Percentiles rank a stretch among this genome's conserved stretches.
These are phyloP conservation scores for Suhomyces panamericanus DNA, from an alignment of 1,139 yeast genomes.

Conservation along the genomic window DNA sequence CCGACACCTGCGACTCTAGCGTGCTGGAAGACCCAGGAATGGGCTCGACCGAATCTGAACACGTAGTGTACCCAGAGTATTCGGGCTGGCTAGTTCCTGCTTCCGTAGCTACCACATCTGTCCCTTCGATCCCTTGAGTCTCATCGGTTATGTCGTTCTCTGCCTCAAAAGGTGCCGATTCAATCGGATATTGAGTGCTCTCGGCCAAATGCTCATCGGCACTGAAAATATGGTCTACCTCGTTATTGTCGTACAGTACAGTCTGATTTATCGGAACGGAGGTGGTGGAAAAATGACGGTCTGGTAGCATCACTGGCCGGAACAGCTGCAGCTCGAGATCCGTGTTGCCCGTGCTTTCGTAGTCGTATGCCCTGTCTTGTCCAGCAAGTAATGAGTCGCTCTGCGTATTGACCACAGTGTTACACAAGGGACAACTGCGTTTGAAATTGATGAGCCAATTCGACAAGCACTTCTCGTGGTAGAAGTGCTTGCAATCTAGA, in stretches of 20 bases:
- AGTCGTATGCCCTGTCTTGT: constrained; percentile 15
- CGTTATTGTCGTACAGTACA: not conserved
- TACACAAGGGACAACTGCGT: constrained; percentile 49
- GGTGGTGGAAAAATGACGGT: not conserved
- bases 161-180: not conserved
- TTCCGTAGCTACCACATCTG: not conserved
- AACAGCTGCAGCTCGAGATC: constrained; percentile 12
- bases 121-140: too few species aligned
- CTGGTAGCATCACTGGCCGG: not conserved
- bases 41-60: not conserved
- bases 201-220: constrained; percentile 3
- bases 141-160: too few species aligned
- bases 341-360: constrained; percentile 6
- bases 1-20: constrained; percentile 8
- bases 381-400: constrained; percentile 20
- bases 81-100: not conserved
- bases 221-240: constrained; percentile 7
- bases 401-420: constrained; percentile 19
- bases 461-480: constrained; percentile 45
- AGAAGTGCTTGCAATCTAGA: constrained; percentile 47
- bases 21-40: constrained; percentile 1
- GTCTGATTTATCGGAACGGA: not conserved
- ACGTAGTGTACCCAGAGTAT: not conserved
- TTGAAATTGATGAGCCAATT: constrained; percentile 49
- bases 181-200: not conserved